phyloP scores from a whole-genome alignment of 371 early-diverging fungal species.

The Coemansia sp. region DNA sequence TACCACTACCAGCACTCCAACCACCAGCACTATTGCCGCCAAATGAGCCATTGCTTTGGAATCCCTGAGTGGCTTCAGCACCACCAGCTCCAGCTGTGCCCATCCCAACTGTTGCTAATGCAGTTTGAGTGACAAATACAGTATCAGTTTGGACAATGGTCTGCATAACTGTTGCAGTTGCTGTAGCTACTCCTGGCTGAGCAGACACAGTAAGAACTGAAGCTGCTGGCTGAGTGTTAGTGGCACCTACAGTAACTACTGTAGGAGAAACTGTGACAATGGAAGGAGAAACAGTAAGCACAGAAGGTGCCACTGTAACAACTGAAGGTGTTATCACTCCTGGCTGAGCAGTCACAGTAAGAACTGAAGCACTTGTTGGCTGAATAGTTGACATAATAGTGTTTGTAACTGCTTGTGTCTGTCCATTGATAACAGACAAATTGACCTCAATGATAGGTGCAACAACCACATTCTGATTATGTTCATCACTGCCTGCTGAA shows the following conservation, averaged over 20 bases:
- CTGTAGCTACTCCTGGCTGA: background rate
- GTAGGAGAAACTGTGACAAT: no score
- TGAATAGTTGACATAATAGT: constrained; percentile 4
- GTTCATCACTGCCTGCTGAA: background rate
- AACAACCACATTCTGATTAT: constrained; percentile 1
- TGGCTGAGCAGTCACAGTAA: background rate
- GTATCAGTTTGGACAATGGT: background rate
- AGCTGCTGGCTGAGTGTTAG: background rate
- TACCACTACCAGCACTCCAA: background rate
- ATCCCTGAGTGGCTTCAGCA: background rate
- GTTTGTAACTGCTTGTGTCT: background rate
- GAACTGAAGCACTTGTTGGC: background rate
- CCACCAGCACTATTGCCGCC: background rate
- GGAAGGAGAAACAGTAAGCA: no score
- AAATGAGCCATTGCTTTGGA: background rate
- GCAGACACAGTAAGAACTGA: background rate
- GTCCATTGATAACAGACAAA: background rate
- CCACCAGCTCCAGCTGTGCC: background rate
- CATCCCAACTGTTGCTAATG: background rate
- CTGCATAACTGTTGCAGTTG: background rate
- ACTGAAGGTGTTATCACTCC: background rate
- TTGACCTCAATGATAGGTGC: constrained; percentile 2
- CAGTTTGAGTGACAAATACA: background rate
- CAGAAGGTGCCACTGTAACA: no score
- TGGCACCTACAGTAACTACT: no score